Evolutionary conservation across 2,329 filamentous ascomycete species (phyloP), one percentile per base, ranked within the genome.

Genomic region (Diaporthe sp.): DNA sequence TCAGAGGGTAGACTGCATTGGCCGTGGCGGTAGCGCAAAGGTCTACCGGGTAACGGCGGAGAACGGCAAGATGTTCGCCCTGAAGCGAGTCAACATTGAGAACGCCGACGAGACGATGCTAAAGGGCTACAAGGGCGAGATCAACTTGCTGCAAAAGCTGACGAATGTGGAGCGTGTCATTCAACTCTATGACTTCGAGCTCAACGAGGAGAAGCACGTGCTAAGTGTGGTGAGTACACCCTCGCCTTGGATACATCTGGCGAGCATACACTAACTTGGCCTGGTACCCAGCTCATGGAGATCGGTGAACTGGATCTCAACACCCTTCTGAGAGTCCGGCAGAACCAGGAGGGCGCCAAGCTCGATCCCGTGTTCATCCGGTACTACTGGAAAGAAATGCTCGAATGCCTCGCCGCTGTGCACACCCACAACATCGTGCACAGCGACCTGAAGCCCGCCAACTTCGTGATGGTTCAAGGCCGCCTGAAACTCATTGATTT

Each of bases 371-470:
- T 93, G 70, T 98, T 98, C 82, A 95, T 97, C 17, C 93, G 97
- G n/a, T 97, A 94, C 84, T 98, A 98, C 87, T 99, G 97, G 97
- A 97, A 97, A 83, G 97, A 99, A 84, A 99, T 99, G 97, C 92
- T 99, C 25, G 95, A 98, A 82, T 98, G 97, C 81, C 91, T 99
- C 8, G 91, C 94, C 78, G 91, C 96, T 0, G 95, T 99, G 1
- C 97, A 99, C 81, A 90, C 93, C 17, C 89, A 93, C 81, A 95
- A 98, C 80, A 96, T 99, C 77, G 97, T 99, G 4, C 97, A 99
- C 84, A 98, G 95, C 0, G 97, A 99, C 81, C 88, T 99, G 50
- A 99, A 99, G 83, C 97, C 97, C 0, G 96, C 96, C 79, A 99
- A 99, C 82, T 99, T 99, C 82, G 93, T 99, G 32, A 89, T 98